Evolutionary conservation across 2,329 filamentous ascomycete genomes (phyloP).

Genomic region (Cryphonectria japonica): DNA sequence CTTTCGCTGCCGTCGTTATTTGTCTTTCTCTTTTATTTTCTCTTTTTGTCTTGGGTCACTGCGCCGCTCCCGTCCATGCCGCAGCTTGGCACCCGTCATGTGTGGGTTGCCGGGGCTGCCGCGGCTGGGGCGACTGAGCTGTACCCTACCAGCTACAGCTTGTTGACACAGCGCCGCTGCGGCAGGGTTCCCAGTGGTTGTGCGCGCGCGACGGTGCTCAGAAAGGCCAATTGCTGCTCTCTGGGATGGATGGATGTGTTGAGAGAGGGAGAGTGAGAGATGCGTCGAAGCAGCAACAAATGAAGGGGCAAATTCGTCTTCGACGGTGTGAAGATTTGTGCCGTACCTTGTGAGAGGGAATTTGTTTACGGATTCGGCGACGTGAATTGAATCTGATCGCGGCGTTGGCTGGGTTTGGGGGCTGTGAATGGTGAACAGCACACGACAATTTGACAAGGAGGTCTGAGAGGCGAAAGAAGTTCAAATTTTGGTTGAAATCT

Average conservation of each 20-base stretch:
- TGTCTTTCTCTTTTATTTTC: neutral
- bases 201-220: neutral
- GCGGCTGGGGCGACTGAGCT: neutral
- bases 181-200: neutral
- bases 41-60: neutral
- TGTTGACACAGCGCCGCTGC: neutral
- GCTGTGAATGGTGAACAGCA: constrained; percentile 28
- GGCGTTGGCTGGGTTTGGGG: constrained; percentile 1
- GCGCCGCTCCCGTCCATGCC: constrained; percentile 4
- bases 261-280: neutral
- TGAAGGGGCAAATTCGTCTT: neutral
- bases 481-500: constrained; percentile 14
- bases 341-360: constrained; percentile 22
- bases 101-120: constrained; percentile 15
- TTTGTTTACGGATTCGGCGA: constrained; percentile 28
- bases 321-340: constrained; percentile 1
- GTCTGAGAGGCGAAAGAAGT: constrained; percentile 25
- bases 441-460: constrained; percentile 27
- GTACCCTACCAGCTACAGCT: constrained; percentile 2
- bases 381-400: constrained; percentile 19
- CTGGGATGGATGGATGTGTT: neutral
- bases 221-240: neutral
- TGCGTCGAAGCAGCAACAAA: neutral
- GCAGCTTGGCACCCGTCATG: constrained; percentile 29
- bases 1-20: neutral